Evolutionary conservation across 2,329 filamentous ascomycete genomes (phyloP).

Genomic region (Coniosporium tulheliwenetii): DNA sequence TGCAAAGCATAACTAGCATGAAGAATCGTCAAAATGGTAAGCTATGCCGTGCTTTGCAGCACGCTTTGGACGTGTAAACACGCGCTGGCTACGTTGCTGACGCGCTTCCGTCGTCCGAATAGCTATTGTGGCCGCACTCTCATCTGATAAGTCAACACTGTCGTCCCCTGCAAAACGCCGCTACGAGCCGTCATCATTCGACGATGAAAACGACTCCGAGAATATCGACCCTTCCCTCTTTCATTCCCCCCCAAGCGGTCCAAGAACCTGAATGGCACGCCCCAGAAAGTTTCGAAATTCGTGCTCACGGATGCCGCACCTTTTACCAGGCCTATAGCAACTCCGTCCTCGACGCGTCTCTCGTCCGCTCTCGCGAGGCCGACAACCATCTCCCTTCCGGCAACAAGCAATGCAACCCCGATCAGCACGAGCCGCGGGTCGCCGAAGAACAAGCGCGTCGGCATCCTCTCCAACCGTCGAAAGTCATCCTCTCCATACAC

Average conservation of each 20-base stretch:
- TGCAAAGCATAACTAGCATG: slow-evolving; percentile 55
- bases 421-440: slow-evolving; percentile 62
- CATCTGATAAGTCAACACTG: slow-evolving; percentile 9
- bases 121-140: slow-evolving; percentile 2
- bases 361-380: slow-evolving; percentile 5
- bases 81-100: slow-evolving; percentile 5
- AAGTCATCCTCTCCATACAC: slow-evolving; percentile 46
- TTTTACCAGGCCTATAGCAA: slow-evolving; percentile 3
- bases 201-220: slow-evolving; percentile 35
- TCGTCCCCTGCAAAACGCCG: slow-evolving; percentile 29
- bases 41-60: slow-evolving; percentile 4
- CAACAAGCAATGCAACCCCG: slow-evolving; percentile 22
- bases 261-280: slow-evolving; percentile 25
- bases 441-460: slow-evolving; percentile 54
- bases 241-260: slow-evolving; percentile 37
- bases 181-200: slow-evolving; percentile 24
- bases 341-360: slow-evolving; percentile 8
- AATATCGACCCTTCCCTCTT: slow-evolving; percentile 40
- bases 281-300: slow-evolving; percentile 24
- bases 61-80: slow-evolving; percentile 3
- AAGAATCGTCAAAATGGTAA: slow-evolving; percentile 61
- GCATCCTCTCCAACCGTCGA: slow-evolving; percentile 53
- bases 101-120: background rate
- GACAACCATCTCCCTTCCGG: slow-evolving; percentile 8
- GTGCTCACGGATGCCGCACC: slow-evolving; percentile 14